These are phyloP conservation scores for Paracoccidioides brasiliensis DNA, from an alignment of 2,329 filamentous ascomycete species.

Conservation along the genomic window DNA sequence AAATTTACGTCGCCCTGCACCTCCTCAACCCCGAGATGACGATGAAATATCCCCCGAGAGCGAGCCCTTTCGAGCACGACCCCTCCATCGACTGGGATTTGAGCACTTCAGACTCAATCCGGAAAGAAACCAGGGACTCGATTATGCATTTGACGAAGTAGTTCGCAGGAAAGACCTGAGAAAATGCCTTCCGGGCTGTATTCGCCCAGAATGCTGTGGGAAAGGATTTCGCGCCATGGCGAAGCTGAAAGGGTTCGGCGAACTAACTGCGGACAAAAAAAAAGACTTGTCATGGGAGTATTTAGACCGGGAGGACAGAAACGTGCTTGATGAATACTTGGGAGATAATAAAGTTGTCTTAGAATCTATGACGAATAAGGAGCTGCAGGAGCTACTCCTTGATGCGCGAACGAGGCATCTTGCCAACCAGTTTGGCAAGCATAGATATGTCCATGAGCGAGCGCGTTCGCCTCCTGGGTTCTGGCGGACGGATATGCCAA, in stretches of 20 bases:
- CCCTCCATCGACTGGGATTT: slow-evolving; percentile 44
- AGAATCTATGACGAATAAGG: slow-evolving; percentile 41
- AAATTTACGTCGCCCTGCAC: not conserved
- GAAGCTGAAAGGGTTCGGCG: slow-evolving; percentile 22
- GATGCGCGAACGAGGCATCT: slow-evolving; percentile 61
- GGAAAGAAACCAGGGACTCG: slow-evolving; percentile 52
- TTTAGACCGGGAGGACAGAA: slow-evolving; percentile 17
- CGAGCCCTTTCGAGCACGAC: slow-evolving; percentile 44
- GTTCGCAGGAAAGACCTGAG: slow-evolving; percentile 58
- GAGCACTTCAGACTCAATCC: slow-evolving; percentile 78
- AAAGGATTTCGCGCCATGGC: slow-evolving; percentile 57
- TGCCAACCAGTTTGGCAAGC: slow-evolving; percentile 63
- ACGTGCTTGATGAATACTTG: slow-evolving; percentile 41
- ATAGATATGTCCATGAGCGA: slow-evolving; percentile 61
- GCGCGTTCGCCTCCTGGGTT: slow-evolving; percentile 69
- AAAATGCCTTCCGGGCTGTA: slow-evolving; percentile 60
- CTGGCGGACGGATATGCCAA: slow-evolving; percentile 82
- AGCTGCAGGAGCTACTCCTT: slow-evolving; percentile 55
- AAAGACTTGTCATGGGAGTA: slow-evolving; percentile 24
- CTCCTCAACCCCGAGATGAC: not conserved
- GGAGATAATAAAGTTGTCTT: slow-evolving; percentile 29
- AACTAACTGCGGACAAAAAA: slow-evolving; percentile 11
- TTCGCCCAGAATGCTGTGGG: slow-evolving; percentile 63
- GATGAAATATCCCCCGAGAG: slow-evolving; percentile 14
- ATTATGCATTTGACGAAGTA: slow-evolving; percentile 62